Base-by-base conservation (phyloP, 2,329 filamentous ascomycete genomes). In the Neodidymelliopsis sp. region DNA sequence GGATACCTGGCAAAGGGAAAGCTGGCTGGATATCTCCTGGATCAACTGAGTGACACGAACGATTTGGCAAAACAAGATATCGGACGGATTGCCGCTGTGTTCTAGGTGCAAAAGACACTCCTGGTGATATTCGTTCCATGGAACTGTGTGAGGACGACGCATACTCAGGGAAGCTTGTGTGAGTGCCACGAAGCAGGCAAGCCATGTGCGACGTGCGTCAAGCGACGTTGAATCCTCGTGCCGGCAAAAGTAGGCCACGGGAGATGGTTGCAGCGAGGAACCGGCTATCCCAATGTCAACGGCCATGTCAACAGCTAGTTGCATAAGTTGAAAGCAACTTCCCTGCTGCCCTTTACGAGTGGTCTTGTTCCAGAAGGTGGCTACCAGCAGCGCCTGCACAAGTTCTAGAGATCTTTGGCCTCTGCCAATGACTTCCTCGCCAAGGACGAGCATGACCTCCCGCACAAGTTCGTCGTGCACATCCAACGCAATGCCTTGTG, bases 181-280 rank as follows among this genome's bases (percentile, higher is more conserved):
- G 11, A 62, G 39, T 20, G 60, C 60, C 22, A 67, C 50, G 36
- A 56, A 67, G 42, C 64, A 67, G 11, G 62, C 61, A 46, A 67
- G 59, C 64, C 64, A 67, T 8, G 64, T 67, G 19, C 63, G 61
- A n/a, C 63, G 57, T 43, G 64, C 64, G 13, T 62, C 61, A 7
- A 56, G 45, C 13, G 62, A 63, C 31, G 47, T 51, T 6, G 57
- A 28, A 37, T 66, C 54, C 24, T 57, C 50, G 19, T 62, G 59
- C 24, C 54, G 53, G 8, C 22, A 48, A 19, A 67, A 67, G 30
- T 57, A 67, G 3, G 63, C 56, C 20, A 40, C 52, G 1, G 63
- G 60, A 31, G 63, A 58, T 4, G 63, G 62, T 42, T 60, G 58
- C 31, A 63, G 44, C 18, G 56, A 56, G 20, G 45, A 40, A 11